A percentile compares a stretch with the other conserved stretches of the same genome.
These are phyloP conservation scores for Crepidotus variabilis DNA, from an alignment of 768 basidiomycete genomes.

Conservation along the genomic window DNA sequence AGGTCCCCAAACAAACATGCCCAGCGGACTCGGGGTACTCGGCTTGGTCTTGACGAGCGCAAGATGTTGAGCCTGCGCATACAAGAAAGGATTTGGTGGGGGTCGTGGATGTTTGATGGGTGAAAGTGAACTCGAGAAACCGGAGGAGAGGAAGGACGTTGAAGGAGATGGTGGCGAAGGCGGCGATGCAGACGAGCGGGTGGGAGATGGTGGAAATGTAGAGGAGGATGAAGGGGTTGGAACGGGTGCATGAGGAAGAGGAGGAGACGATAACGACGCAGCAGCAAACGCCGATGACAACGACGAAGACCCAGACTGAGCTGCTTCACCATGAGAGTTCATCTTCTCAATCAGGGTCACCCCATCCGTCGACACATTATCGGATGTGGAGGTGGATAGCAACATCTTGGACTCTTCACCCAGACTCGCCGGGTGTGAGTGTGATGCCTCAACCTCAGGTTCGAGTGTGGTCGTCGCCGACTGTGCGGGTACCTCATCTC, in stretches of 20 bases:
- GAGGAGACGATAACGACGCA: neutral
- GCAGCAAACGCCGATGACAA: too few species aligned
- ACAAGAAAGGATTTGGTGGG: slow-evolving; percentile 4
- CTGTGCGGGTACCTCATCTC: too few species aligned
- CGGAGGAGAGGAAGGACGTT: too few species aligned
- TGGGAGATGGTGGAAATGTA: neutral
- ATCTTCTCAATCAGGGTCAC: too few species aligned
- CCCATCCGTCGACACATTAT: neutral
- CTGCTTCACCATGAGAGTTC: too few species aligned
- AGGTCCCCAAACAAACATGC: neutral
- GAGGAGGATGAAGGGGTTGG: neutral
- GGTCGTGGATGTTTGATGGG: neutral
- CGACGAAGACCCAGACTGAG: too few species aligned
- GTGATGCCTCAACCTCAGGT: neutral
- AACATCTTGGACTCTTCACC: neutral
- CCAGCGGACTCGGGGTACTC: slow-evolving; percentile 1
- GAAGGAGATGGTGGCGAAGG: too few species aligned
- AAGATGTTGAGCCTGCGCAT: slow-evolving; percentile 3
- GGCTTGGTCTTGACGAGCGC: slow-evolving; percentile 3
- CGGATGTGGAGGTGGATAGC: neutral
- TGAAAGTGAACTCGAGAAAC: neutral
- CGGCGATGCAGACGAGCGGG: neutral
- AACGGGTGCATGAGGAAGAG: neutral
- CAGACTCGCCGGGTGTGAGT: neutral
- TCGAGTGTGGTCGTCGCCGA: too few species aligned